Evolutionary conservation across 495 filamentous ascomycete genomes (phyloP).

Genomic region (Aspergillus steynii): DNA sequence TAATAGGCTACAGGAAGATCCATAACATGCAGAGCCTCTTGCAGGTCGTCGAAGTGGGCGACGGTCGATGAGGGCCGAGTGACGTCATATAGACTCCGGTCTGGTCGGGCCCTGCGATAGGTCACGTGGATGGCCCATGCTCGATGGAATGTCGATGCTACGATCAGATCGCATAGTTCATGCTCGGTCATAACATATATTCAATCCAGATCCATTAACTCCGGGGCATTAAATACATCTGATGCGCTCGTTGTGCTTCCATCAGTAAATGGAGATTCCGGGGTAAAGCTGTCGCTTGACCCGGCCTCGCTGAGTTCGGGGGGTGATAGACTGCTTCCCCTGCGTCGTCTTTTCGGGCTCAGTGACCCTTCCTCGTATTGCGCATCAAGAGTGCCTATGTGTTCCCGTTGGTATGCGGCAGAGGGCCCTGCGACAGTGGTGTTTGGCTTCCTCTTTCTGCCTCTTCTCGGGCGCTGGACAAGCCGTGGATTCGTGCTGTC

Average conservation of each 20-base stretch:
- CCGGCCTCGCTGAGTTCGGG: slow-evolving; percentile 19
- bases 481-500: slow-evolving; percentile 14
- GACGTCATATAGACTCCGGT: slow-evolving; percentile 21
- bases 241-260: slow-evolving; percentile 10
- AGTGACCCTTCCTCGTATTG: slow-evolving; percentile 14
- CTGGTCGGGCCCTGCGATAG: neutral
- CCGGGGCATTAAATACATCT: slow-evolving; percentile 16
- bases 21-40: neutral
- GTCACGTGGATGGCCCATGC: neutral
- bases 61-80: slow-evolving; percentile 19
- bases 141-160: slow-evolving; percentile 1
- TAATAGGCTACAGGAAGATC: neutral
- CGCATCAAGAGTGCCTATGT: slow-evolving; percentile 10
- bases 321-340: slow-evolving; percentile 19
- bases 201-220: slow-evolving; percentile 38
- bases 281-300: slow-evolving; percentile 20
- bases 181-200: neutral
- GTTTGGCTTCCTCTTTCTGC: slow-evolving; percentile 42
- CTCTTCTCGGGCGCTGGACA: slow-evolving; percentile 20
- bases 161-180: neutral
- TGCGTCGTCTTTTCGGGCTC: slow-evolving; percentile 30
- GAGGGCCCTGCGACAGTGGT: neutral
- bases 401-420: neutral
- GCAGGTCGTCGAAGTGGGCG: neutral
- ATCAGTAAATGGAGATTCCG: slow-evolving; percentile 9